phyloP scores from a whole-genome alignment of 2,329 filamentous ascomycete species.

The Phyllosticta paracitricarpa region DNA sequence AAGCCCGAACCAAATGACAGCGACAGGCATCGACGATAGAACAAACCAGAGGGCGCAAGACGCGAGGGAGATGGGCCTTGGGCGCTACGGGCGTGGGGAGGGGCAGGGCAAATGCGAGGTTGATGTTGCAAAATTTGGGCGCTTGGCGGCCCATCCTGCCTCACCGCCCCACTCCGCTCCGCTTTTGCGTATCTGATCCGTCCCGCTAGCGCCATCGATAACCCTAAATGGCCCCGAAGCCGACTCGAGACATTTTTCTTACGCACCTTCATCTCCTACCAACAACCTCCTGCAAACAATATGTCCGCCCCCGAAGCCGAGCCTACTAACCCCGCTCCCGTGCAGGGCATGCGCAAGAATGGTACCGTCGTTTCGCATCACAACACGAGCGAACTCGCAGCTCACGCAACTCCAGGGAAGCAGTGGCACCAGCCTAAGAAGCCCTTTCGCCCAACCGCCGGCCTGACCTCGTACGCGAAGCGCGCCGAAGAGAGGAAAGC shows the following conservation, averaged over 20 bases:
- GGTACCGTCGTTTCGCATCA: conserved; percentile 42
- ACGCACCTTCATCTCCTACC: conserved; percentile 1
- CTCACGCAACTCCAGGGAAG: conserved; percentile 55
- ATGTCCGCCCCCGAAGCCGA: conserved; percentile 13
- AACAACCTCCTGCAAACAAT: not conserved
- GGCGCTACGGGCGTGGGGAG: not conserved
- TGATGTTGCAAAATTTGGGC: conserved; percentile 1
- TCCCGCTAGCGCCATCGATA: conserved; percentile 8
- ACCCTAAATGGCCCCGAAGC: not conserved
- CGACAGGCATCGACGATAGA: not conserved
- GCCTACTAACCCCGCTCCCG: conserved; percentile 21
- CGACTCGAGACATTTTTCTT: conserved; percentile 7
- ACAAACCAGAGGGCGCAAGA: not conserved
- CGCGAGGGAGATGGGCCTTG: not conserved
- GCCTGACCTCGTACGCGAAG: conserved; percentile 69
- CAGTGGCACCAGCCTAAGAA: conserved; percentile 82
- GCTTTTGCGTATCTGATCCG: conserved; percentile 1
- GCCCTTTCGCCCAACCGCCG: conserved; percentile 72
- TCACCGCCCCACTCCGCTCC: not conserved
- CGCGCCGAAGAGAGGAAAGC: conserved; percentile 61
- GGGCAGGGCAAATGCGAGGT: not conserved
- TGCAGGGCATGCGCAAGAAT: conserved; percentile 67
- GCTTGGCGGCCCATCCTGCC: not conserved
- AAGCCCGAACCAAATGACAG: not conserved
- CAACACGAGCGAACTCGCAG: not conserved